These are phyloP conservation scores for Trametes cubensis DNA, from an alignment of 768 basidiomycete genomes.

Conservation along the genomic window DNA sequence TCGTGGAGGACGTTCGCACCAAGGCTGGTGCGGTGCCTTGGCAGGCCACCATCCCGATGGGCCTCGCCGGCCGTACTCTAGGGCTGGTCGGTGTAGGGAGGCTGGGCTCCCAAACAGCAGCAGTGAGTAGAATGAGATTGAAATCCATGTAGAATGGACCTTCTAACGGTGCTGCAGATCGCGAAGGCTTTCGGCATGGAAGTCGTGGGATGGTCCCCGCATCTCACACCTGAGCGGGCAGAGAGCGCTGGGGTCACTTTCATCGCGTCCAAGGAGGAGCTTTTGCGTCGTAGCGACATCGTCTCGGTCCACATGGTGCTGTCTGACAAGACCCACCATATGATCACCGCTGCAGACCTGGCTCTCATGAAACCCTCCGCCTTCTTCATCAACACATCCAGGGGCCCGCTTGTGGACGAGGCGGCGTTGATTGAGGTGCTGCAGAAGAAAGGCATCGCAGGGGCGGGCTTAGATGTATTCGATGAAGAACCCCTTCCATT, in stretches of 20 bases:
- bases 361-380: conserved; percentile 58
- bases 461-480: conserved; percentile 68
- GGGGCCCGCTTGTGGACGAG: conserved; percentile 70
- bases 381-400: conserved; percentile 66
- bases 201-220: conserved; percentile 66
- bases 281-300: conserved; percentile 57
- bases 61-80: conserved; percentile 55
- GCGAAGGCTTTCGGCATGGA: conserved; percentile 62
- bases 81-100: conserved; percentile 65
- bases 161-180: conserved; percentile 39
- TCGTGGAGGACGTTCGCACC: conserved; percentile 51
- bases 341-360: conserved; percentile 52
- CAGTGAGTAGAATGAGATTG: conserved; percentile 35
- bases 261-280: conserved; percentile 51
- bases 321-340: conserved; percentile 50
- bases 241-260: conserved; percentile 53
- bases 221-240: conserved; percentile 61
- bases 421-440: conserved; percentile 52
- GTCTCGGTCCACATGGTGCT: conserved; percentile 65
- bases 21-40: conserved; percentile 51
- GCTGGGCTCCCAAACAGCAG: conserved; percentile 55
- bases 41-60: conserved; percentile 55
- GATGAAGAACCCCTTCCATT: conserved; percentile 66
- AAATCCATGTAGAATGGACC: too few relatives aligned
- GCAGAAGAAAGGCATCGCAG: conserved; percentile 50